A percentile compares a stretch with the other conserved stretches of the same genome.
Evolutionary conservation across 306 rosid genomes (phyloP).

Genomic region (Rosa persica): DNA sequence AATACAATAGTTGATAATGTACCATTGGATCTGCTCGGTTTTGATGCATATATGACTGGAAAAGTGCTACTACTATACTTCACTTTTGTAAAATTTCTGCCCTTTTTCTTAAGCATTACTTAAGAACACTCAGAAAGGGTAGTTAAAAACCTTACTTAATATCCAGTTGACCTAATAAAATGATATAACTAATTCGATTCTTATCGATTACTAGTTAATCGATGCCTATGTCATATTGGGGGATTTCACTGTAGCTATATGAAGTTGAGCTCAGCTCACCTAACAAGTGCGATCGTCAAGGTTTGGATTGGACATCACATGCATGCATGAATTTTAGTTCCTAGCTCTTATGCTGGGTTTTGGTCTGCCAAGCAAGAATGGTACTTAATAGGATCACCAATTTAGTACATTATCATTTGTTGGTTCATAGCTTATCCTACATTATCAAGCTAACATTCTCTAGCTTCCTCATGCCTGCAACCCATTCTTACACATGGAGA

Average conservation of each 20-base stretch:
- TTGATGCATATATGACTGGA: neutral
- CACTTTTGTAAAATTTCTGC: neutral
- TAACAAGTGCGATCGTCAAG: conserved; percentile 6
- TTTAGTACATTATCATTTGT: neutral
- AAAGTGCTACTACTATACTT: neutral
- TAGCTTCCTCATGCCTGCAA: neutral
- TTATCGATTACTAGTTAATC: conserved; percentile 25
- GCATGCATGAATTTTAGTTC: conserved; percentile 5
- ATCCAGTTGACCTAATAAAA: neutral
- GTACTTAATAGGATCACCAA: neutral
- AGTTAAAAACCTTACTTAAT: neutral
- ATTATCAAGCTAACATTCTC: neutral
- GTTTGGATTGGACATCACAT: conserved; percentile 12
- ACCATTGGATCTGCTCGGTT: neutral
- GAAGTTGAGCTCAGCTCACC: conserved; percentile 14
- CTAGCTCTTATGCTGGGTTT: neutral
- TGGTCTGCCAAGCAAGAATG: neutral
- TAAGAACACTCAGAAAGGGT: neutral
- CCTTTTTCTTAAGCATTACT: conserved; percentile 5
- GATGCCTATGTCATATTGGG: conserved; percentile 15
- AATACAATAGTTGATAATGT: neutral
- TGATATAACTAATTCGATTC: neutral
- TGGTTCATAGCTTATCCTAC: neutral
- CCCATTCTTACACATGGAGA: neutral
- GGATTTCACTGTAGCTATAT: conserved; percentile 14